These are phyloP conservation scores for Monoraphidium neglectum DNA, from an alignment of 139 green algal species.

Conservation along the genomic window DNA sequence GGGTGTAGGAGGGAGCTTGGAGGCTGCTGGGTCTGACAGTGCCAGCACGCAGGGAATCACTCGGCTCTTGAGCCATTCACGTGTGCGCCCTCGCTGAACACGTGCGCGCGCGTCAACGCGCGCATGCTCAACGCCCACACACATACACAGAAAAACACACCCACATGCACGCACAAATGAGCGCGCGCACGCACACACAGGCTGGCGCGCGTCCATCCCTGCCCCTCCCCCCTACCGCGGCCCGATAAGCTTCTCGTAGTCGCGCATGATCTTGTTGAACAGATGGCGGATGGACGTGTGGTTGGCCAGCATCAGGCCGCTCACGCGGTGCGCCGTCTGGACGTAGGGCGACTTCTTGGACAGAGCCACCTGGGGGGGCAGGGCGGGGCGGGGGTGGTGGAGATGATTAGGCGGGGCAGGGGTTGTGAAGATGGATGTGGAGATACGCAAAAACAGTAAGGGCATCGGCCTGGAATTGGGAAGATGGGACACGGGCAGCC, in stretches of 20 bases:
- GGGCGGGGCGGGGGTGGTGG: not conserved
- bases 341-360: conserved; percentile 94
- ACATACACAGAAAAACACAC: no score
- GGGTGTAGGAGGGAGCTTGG: no score
- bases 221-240: conserved; percentile 14
- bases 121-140: conserved; percentile 30
- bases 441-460: no score
- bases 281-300: conserved; percentile 97
- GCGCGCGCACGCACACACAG: no score
- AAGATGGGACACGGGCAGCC: no score
- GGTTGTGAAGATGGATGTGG: no score
- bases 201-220: not conserved
- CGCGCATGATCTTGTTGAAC: conserved; percentile 82
- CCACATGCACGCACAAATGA: not conserved
- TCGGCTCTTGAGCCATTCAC: not conserved
- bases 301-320: conserved; percentile 98
- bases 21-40: no score
- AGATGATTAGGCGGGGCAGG: no score
- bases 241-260: conserved; percentile 96
- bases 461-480: no score
- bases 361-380: conserved; percentile 83
- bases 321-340: conserved; percentile 84
- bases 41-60: not conserved
- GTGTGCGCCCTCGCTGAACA: no score
- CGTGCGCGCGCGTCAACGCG: no score